Percentiles rank a stretch among this genome's conserved stretches.
Conservation (phyloP, 352 stramenopile genomes). For the Globisporangium emineosum region DNA sequence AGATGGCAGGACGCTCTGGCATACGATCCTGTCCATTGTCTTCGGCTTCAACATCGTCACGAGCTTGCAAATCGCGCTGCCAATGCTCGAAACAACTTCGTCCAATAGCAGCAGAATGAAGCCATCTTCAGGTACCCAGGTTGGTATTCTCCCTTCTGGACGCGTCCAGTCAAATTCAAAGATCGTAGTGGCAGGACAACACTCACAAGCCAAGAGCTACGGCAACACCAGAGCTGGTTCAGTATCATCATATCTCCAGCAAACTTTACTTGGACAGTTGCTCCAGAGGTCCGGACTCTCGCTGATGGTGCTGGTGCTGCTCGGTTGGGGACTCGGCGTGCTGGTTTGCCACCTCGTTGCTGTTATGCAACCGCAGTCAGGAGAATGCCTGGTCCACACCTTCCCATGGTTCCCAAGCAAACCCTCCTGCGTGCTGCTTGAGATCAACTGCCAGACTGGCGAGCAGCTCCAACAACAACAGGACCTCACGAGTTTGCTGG, state of each 20-base stretch:
- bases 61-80: not conserved
- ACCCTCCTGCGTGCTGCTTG: conserved; percentile 1
- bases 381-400: conserved; percentile 1
- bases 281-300: conserved; percentile 1
- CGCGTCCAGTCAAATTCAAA: not conserved
- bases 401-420: conserved; percentile 5
- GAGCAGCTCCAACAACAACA: not conserved
- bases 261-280: not conserved
- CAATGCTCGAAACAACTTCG: not conserved
- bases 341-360: conserved; percentile 7
- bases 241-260: not conserved
- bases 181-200: not conserved
- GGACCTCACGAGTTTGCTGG: conserved; percentile 3
- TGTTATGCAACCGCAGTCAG: not conserved
- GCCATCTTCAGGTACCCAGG: not conserved
- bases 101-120: not conserved
- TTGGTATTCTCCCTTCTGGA: not conserved
- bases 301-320: not conserved
- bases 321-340: conserved; percentile 5
- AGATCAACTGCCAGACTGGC: conserved; percentile 1
- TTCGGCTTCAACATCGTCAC: conserved; percentile 2
- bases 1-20: not conserved
- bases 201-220: not conserved
- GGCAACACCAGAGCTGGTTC: not conserved
- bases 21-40: not conserved